Conservation (phyloP, 148 eudicot genomes). For the Heliosperma pusillum region DNA sequence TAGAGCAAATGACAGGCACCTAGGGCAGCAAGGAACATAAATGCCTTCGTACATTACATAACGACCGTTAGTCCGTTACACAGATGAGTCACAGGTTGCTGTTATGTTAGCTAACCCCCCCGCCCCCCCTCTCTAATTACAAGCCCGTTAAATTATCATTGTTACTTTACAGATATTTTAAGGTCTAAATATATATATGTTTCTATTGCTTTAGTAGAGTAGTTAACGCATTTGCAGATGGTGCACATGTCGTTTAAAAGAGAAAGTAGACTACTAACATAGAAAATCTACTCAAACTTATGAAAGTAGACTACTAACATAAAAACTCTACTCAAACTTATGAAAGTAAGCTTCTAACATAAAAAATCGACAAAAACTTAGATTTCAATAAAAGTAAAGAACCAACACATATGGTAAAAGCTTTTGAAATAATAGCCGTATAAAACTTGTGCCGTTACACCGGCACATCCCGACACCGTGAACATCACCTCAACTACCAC, state of each 20-base stretch:
- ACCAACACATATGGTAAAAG: background rate
- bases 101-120: too few relatives aligned
- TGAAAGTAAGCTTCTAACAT: background rate
- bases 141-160: background rate
- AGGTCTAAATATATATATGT: background rate
- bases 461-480: background rate
- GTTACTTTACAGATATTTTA: background rate
- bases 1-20: background rate
- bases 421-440: background rate
- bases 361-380: background rate
- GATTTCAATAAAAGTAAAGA: background rate
- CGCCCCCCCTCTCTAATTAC: too few relatives aligned
- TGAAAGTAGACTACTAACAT: background rate
- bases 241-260: background rate
- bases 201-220: too few relatives aligned
- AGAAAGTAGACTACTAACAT: background rate
- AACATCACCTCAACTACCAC: background rate
- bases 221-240: background rate
- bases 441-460: background rate
- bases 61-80: background rate
- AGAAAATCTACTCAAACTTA: background rate
- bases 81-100: background rate
- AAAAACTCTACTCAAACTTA: too few relatives aligned
- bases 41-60: background rate
- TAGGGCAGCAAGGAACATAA: background rate